phyloP scores from a whole-genome alignment of 345 rosid genomes.

The Draba incana region DNA sequence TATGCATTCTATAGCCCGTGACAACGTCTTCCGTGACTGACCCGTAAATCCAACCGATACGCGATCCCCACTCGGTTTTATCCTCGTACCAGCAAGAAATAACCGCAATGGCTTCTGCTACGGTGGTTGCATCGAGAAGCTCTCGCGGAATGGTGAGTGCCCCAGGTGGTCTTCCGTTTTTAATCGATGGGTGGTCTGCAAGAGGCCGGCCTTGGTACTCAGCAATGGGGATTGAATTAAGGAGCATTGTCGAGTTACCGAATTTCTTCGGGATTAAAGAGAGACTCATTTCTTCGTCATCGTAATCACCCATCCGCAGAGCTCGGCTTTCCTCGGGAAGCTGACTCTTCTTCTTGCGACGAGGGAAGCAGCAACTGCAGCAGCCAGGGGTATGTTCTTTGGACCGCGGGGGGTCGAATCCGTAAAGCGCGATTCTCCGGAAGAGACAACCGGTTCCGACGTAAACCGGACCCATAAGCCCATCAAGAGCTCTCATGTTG shows the following conservation, averaged over 20 bases:
- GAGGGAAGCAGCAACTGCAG: constrained; percentile 71
- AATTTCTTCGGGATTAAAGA: constrained; percentile 76
- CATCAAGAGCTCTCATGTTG: constrained; percentile 99
- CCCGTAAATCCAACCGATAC: constrained; percentile 98
- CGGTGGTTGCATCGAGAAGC: constrained; percentile 92
- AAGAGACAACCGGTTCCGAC: constrained; percentile 98
- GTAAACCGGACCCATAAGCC: constrained; percentile 96
- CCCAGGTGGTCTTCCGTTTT: constrained; percentile 94
- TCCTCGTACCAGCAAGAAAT: constrained; percentile 99
- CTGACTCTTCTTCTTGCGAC: constrained; percentile 57
- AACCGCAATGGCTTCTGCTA: constrained; percentile 96
- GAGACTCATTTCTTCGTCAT: constrained; percentile 82
- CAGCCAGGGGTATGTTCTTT: constrained; percentile 69
- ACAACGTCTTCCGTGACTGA: constrained; percentile 99
- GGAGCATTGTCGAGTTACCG: constrained; percentile 81
- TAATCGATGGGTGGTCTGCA: constrained; percentile 92
- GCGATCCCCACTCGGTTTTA: constrained; percentile 97
- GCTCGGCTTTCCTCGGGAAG: constrained; percentile 76
- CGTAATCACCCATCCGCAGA: constrained; percentile 84
- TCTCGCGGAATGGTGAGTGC: constrained; percentile 91
- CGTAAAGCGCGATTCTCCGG: constrained; percentile 89
- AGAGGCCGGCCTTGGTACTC: constrained; percentile 98
- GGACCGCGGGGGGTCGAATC: constrained; percentile 86
- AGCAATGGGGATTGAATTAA: constrained; percentile 90
- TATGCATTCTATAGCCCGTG: constrained; percentile 98